phyloP scores from a whole-genome alignment of 352 stramenopile species.

The Phytophthora sojae region DNA sequence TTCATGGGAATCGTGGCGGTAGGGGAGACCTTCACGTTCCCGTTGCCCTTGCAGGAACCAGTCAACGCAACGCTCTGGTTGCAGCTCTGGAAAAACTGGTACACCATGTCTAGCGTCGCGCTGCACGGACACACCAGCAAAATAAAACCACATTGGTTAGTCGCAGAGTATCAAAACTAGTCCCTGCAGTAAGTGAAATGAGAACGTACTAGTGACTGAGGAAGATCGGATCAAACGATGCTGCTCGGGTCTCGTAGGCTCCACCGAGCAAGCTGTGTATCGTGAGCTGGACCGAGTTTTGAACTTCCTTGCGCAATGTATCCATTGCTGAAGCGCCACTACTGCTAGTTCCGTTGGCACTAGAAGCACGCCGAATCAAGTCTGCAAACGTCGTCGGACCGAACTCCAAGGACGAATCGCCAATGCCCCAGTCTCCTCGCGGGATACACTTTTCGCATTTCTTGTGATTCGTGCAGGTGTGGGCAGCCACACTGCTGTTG shows the following conservation, averaged over 20 bases:
- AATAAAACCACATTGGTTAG: neutral
- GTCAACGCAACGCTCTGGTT: constrained; percentile 50
- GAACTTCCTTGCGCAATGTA: constrained; percentile 40
- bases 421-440: constrained; percentile 70
- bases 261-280: constrained; percentile 53
- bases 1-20: constrained; percentile 46
- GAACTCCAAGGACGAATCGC: constrained; percentile 71
- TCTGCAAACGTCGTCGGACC: constrained; percentile 68
- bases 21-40: constrained; percentile 36
- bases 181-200: neutral
- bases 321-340: constrained; percentile 35
- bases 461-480: constrained; percentile 47
- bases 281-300: constrained; percentile 51
- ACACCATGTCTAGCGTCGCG: constrained; percentile 66
- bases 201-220: constrained; percentile 54
- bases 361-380: constrained; percentile 51
- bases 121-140: constrained; percentile 29
- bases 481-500: constrained; percentile 52
- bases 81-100: constrained; percentile 71
- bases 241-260: constrained; percentile 51
- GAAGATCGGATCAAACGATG: constrained; percentile 58
- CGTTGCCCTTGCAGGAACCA: constrained; percentile 34
- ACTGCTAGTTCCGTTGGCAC: constrained; percentile 42
- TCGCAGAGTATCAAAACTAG: neutral
- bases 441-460: constrained; percentile 71